Evolutionary conservation across 2,329 filamentous ascomycete species (phyloP).

Genomic region (Chrysosporium keratinophilum): DNA sequence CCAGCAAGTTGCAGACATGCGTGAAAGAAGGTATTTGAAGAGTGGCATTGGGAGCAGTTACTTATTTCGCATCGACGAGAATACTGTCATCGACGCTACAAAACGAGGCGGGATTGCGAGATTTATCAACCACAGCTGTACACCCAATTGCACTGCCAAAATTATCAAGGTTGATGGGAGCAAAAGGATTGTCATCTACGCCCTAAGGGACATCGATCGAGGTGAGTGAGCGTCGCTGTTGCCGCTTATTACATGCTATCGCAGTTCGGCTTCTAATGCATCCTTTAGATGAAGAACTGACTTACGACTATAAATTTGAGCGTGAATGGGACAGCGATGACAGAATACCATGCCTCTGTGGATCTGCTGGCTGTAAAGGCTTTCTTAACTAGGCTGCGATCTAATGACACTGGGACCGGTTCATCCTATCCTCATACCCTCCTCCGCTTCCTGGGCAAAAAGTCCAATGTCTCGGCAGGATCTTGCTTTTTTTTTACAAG

Average conservation of each 20-base stretch:
- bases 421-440: neutral
- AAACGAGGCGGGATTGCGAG: slow-evolving; percentile 97
- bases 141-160: slow-evolving; percentile 96
- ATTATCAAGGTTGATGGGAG: slow-evolving; percentile 98
- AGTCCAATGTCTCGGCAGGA: neutral
- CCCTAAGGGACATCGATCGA: slow-evolving; percentile 83
- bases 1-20: slow-evolving; percentile 93
- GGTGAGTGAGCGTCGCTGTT: slow-evolving; percentile 55
- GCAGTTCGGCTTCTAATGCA: slow-evolving; percentile 20
- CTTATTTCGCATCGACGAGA: slow-evolving; percentile 94
- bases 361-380: slow-evolving; percentile 91
- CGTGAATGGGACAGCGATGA: slow-evolving; percentile 90
- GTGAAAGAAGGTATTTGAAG: slow-evolving; percentile 83
- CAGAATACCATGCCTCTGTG: slow-evolving; percentile 93
- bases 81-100: slow-evolving; percentile 93
- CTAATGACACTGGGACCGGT: no score
- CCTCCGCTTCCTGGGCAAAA: neutral
- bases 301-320: slow-evolving; percentile 99
- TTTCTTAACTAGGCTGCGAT: slow-evolving; percentile 66
- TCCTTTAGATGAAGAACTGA: slow-evolving; percentile 81
- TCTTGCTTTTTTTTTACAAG: no score
- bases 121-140: slow-evolving; percentile 97
- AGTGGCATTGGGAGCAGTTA: slow-evolving; percentile 97
- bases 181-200: slow-evolving; percentile 98
- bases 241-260: neutral